phyloP scores from a whole-genome alignment of 2,329 filamentous ascomycete genomes.

The Aureobasidium zeae region DNA sequence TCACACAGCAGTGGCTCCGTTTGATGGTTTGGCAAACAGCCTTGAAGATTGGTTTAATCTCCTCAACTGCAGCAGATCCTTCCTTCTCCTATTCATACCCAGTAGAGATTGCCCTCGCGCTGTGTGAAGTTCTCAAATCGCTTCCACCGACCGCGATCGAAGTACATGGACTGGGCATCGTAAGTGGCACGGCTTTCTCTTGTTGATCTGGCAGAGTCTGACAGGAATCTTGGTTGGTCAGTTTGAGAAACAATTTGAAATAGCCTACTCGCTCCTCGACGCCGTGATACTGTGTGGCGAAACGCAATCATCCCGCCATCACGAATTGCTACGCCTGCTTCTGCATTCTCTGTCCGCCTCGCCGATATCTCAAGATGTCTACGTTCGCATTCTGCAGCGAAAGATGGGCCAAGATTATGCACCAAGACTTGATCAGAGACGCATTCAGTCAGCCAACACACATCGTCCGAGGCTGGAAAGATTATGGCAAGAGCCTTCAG shows the following conservation, averaged over 20 bases:
- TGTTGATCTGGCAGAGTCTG: too few relatives aligned
- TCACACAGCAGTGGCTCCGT: slow-evolving; percentile 20
- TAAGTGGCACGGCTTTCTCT: too few relatives aligned
- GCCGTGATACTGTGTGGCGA: slow-evolving; percentile 15
- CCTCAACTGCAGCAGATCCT: slow-evolving; percentile 15
- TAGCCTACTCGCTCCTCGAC: slow-evolving; percentile 19
- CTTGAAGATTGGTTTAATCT: slow-evolving; percentile 16
- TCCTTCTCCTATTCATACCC: slow-evolving; percentile 19
- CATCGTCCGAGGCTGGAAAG: not conserved
- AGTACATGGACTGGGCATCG: not conserved
- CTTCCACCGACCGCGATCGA: not conserved
- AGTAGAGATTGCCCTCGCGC: slow-evolving; percentile 16
- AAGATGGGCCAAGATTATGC: slow-evolving; percentile 15
- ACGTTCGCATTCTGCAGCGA: slow-evolving; percentile 19
- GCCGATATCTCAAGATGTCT: slow-evolving; percentile 18
- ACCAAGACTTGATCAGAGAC: not conserved
- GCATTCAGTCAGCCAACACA: not conserved
- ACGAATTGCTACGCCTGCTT: slow-evolving; percentile 17
- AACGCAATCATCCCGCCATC: slow-evolving; percentile 13
- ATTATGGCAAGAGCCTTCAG: not conserved
- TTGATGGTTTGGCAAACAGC: slow-evolving; percentile 20
- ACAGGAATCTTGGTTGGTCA: not conserved
- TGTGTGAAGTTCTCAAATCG: not conserved
- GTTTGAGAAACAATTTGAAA: slow-evolving; percentile 21
- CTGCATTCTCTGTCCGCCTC: slow-evolving; percentile 17